Base-by-base conservation (phyloP, 345 rosid genomes). In the thale cress (Arabidopsis thaliana) region DNA sequence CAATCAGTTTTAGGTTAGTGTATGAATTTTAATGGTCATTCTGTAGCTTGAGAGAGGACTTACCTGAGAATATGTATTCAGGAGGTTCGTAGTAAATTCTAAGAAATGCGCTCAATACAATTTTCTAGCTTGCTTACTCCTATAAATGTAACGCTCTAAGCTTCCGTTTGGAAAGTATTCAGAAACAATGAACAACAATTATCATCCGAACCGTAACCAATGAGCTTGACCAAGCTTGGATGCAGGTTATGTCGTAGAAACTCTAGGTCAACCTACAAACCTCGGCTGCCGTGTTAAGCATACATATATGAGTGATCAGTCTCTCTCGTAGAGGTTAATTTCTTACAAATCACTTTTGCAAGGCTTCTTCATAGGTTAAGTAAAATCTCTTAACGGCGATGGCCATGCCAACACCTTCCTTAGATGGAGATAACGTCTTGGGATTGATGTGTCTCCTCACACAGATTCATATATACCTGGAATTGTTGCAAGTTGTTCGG, bases 261-360 rank as follows among this genome's bases (percentile, higher is more conserved):
- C 12, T 63, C 68, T 2, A 30, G 1, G 25, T 44, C 53, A n/a
- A n/a, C 41, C 68, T 63, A 63, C 25, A 63, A 44, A 8, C 8
- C 14, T 42, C 52, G 28, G 52, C 1, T 45, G 5, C 13, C 1
- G 2, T 25, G 28, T 25, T 25, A 25, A 25, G 28, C 2, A 25
- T 25, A 25, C 2, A 61, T 32, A 2, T 2, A 25, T 25, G 28
- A 1, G 28, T 25, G 28, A 25, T 25, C 28, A 25, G 2, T 25
- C 28, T 25, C 28, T 25, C 28, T 25, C 28, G 28, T 25, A 25
- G 28, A 25, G 1, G 28, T 1, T 25, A 25, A 11, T 7, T 8
- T 41, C 68, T 63, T 63, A 63, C 68, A 63, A 28, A 53, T 25
- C 67, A 63, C 0, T 63, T 5, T 44, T 42, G 67, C 52, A 63